Percentiles rank a stretch among this genome's conserved stretches.
Evolutionary conservation across 2,329 filamentous ascomycete genomes (phyloP).

Genomic region (Colletotrichum sp.): DNA sequence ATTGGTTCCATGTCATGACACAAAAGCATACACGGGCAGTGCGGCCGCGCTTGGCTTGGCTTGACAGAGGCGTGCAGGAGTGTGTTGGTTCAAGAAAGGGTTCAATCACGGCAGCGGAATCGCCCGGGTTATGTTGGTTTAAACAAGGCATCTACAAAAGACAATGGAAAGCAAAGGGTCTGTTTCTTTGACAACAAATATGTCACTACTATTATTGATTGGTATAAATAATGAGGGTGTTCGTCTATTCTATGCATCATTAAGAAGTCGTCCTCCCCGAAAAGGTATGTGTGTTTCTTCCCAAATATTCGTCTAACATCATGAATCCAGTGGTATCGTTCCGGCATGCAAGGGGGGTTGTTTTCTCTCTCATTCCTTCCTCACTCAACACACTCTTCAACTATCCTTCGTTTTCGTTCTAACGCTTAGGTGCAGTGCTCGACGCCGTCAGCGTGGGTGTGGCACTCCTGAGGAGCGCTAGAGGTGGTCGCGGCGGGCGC

Average conservation of each 20-base stretch:
- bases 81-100: neutral
- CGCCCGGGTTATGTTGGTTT: neutral
- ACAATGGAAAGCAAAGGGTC: neutral
- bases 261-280: neutral
- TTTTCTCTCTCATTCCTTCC: neutral
- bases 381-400: neutral
- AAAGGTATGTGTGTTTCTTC: neutral
- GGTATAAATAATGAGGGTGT: slow-evolving; percentile 7
- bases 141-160: neutral
- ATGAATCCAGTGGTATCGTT: slow-evolving; percentile 14
- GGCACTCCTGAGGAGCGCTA: slow-evolving; percentile 56
- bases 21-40: neutral
- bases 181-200: slow-evolving; percentile 2
- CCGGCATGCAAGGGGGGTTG: neutral
- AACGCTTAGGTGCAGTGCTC: slow-evolving; percentile 23
- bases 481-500: slow-evolving; percentile 59
- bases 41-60: neutral
- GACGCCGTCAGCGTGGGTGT: slow-evolving; percentile 46
- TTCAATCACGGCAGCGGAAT: neutral
- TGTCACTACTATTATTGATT: slow-evolving; percentile 10
- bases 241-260: slow-evolving; percentile 9
- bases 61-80: neutral
- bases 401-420: neutral
- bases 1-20: slow-evolving; percentile 9
- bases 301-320: neutral